Conservation (phyloP, 1,284 basidiomycete species). For the Ganoderma sp. region DNA sequence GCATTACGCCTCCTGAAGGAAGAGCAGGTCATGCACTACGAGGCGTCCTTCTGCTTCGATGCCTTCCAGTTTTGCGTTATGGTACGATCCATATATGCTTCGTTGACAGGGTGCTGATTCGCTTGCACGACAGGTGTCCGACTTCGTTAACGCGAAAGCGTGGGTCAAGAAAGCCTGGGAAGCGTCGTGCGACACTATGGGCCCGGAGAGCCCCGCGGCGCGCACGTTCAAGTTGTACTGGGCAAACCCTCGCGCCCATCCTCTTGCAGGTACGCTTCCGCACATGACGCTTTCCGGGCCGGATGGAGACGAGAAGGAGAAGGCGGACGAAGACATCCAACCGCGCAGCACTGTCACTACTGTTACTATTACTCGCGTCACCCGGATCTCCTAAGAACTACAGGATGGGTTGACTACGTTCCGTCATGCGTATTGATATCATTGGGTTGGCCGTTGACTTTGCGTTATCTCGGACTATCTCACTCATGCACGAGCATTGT, state of each 20-base stretch:
- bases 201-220: slow-evolving; percentile 32
- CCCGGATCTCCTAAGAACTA: background rate
- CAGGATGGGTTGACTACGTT: background rate
- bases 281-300: slow-evolving; percentile 32
- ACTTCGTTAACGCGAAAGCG: slow-evolving; percentile 33
- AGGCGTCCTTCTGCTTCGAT: slow-evolving; percentile 36
- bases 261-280: slow-evolving; percentile 30
- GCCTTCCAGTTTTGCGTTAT: slow-evolving; percentile 37
- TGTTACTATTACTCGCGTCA: too few relatives aligned
- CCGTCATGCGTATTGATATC: background rate
- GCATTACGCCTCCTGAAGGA: slow-evolving; percentile 33
- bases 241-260: slow-evolving; percentile 36
- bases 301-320: slow-evolving; percentile 9
- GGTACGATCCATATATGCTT: slow-evolving; percentile 12
- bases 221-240: slow-evolving; percentile 38
- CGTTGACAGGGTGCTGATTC: background rate
- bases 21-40: slow-evolving; percentile 34
- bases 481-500: background rate
- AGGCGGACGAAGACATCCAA: background rate
- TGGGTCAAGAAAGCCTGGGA: slow-evolving; percentile 37
- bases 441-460: background rate
- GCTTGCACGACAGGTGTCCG: slow-evolving; percentile 28
- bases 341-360: too few relatives aligned
- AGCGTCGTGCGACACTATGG: slow-evolving; percentile 31
- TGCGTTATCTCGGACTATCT: background rate